A percentile compares a stretch with the other conserved stretches of the same genome.
These are phyloP conservation scores for Parmales sp. DNA, from an alignment of 108 stramenopile genomes.

Conservation along the genomic window DNA sequence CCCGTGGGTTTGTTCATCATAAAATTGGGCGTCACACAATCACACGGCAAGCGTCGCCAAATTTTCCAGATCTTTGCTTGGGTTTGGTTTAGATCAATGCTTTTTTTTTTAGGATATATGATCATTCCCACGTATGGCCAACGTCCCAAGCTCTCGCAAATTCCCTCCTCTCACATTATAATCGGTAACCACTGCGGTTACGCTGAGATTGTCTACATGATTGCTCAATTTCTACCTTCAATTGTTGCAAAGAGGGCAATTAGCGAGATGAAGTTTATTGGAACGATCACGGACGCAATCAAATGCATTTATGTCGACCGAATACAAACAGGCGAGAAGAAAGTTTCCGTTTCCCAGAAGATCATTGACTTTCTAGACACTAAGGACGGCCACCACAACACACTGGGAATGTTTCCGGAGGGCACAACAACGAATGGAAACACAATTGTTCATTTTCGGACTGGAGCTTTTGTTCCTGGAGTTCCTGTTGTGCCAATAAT, in stretches of 20 bases:
- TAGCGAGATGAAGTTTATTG: background rate
- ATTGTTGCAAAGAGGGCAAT: conserved; percentile 5
- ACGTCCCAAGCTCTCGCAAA: background rate
- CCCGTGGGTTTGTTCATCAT: background rate
- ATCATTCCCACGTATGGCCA: conserved; percentile 10
- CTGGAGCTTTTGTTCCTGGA: conserved; percentile 35
- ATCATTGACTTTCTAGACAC: background rate
- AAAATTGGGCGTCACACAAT: background rate
- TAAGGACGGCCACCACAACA: background rate
- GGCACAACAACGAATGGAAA: conserved; percentile 39
- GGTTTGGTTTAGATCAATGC: background rate
- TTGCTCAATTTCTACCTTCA: background rate
- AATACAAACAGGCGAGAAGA: background rate
- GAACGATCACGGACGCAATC: background rate
- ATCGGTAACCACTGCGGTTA: conserved; percentile 10
- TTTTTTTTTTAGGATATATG: conserved; percentile 7
- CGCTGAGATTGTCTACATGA: background rate
- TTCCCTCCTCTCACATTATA: background rate
- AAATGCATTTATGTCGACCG: conserved; percentile 9
- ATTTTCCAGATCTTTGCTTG: background rate
- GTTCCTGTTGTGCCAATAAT: conserved; percentile 25
- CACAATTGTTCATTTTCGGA: conserved; percentile 25
- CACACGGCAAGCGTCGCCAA: background rate
- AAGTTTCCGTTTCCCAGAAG: background rate
- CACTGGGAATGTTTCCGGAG: conserved; percentile 33